Evolutionary conservation across 345 rosid genomes (phyloP).

Genomic region (Citrus australasica): DNA sequence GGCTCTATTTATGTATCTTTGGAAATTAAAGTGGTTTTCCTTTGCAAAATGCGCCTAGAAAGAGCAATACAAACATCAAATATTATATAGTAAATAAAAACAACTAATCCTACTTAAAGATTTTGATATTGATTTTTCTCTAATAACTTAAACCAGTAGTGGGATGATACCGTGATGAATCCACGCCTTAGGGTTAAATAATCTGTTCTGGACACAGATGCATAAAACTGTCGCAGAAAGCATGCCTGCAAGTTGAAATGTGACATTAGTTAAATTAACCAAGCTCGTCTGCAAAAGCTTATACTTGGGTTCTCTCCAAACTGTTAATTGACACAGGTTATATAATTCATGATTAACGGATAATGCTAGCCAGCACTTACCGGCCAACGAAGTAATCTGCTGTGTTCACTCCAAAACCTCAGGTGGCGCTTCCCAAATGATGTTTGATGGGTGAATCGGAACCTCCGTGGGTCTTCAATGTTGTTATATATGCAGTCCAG

Average conservation of each 20-base stretch:
- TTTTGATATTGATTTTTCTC: background rate
- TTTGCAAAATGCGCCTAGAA: slow-evolving; percentile 69
- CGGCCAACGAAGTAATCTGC: slow-evolving; percentile 44
- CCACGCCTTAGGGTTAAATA: slow-evolving; percentile 79
- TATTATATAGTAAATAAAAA: background rate
- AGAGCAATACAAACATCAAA: background rate
- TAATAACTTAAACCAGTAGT: background rate
- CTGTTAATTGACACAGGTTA: background rate
- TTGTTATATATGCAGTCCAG: no score
- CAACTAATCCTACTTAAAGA: background rate
- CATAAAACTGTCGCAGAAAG: slow-evolving; percentile 65
- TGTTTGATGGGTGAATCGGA: slow-evolving; percentile 51
- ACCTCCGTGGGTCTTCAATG: slow-evolving; percentile 46
- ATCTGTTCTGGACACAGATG: slow-evolving; percentile 69
- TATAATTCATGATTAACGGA: background rate
- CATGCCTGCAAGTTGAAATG: slow-evolving; percentile 32
- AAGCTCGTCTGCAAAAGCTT: background rate
- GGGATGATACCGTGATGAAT: slow-evolving; percentile 51
- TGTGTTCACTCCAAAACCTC: slow-evolving; percentile 45
- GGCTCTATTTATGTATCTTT: slow-evolving; percentile 71
- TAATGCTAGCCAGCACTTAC: slow-evolving; percentile 22
- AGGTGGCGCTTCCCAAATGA: slow-evolving; percentile 58
- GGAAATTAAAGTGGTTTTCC: slow-evolving; percentile 62
- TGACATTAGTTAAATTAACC: background rate
- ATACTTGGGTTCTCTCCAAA: background rate